Evolutionary conservation across 2,329 filamentous ascomycete species (phyloP), one percentile per base, ranked within the genome.

Genomic region (Fusarium sublunatum): DNA sequence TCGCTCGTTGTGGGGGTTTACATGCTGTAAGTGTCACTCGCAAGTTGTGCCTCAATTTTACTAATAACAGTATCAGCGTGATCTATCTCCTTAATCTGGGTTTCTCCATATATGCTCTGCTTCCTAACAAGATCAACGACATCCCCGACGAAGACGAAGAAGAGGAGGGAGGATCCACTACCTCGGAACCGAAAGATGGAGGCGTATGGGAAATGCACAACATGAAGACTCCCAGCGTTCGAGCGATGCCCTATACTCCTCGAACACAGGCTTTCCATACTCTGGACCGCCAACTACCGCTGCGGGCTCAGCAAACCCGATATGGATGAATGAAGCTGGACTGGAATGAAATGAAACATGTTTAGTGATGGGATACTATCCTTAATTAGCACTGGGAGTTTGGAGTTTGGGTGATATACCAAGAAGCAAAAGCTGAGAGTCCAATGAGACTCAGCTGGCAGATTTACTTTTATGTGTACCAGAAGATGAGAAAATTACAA

Each of bases 221-320:
- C 61, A 81, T 86, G 68, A 74, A 72, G 59, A 68, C 70, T 2
- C 76, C 78, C 2, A 72, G 70, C 10, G 65, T 52, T 24, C 65
- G 62, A 31, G 64, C 67, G 12, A 64, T 79, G 63, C 85, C 86
- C 0, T 90, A 83, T 63, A 91, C 88, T 7, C 88, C 88, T 6
- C 76, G 89, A 64, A 91, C 89, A 13, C 82, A 86, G 73, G 89
- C 88, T 2, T 91, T 91, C 72, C 82, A 90, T 69, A 82, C 83
- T 11, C 77, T 89, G 43, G 84, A 88, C 61, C 76, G 86, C 53
- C 83, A 84, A 68, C 72, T 88, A 56, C 85, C 86, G 3, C 71
- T 86, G 43, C 78, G 83, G 48, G 67, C 74, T 25, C 69, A 78
- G 34, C 70, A 69, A 35, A 44, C 42, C n/a, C 63, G 65, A 35